Base-by-base conservation (phyloP, 2,329 filamentous ascomycete species). In the Pezicula carpinea region DNA sequence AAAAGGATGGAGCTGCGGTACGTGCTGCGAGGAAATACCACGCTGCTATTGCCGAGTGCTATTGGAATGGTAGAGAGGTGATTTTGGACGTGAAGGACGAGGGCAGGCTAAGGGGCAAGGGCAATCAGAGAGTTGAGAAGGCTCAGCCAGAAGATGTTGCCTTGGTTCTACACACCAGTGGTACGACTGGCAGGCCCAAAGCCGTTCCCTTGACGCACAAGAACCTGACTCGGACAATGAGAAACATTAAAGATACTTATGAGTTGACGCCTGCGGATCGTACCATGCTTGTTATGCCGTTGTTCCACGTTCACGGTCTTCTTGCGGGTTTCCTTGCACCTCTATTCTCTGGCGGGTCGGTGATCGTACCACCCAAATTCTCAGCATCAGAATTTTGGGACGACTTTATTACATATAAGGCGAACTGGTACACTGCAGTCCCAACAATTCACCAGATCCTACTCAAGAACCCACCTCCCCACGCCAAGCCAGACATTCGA, bases 371-470 rank as follows among this genome's bases (percentile, higher is more conserved):
- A 2, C 60, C 74, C 44, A 86, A 83, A 61, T 95, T 95, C 76
- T 92, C 87, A 4, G 88, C 89, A 7, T 78, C 79, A 1, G 83
- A 87, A 17, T 95, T 95, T 69, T 95, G 89, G 89, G 66, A 68
- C 19, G 84, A 93, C 64, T 93, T 93, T 60, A 75, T 75, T 55
- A 72, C 75, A 5, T 75, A 90, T 70, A 75, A 81, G 54, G 89
- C 89, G 21, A 95, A 89, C 65, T 95, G 89, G 89, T 95, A 93
- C 69, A 93, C 89, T 0, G 89, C 89, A 1, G 89, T 93, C n/a
- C 89, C 89, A 1, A 95, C 89, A 1, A 95, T 95, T 63, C 89
- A 95, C 66, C 89, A 93, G 63, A 92, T 95, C 59, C 75, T 95
- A 4, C 80, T 95, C 49, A 88, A 85, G 69, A 82, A 78, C 56